These are phyloP conservation scores for Vicia villosa DNA, from an alignment of 306 rosid species.

Conservation along the genomic window DNA sequence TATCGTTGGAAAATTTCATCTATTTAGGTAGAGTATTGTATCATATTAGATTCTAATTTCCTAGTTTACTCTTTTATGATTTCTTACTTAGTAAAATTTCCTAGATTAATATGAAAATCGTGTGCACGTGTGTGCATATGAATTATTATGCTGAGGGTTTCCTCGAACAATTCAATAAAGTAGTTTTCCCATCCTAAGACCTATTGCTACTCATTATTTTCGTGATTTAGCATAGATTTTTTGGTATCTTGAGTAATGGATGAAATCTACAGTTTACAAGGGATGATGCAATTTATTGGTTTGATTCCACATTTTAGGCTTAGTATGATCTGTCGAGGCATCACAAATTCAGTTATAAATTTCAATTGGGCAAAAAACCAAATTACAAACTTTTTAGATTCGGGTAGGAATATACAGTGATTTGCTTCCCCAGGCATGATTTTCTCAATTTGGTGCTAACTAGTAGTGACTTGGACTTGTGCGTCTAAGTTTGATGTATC, in stretches of 20 bases:
- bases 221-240: slow-evolving; percentile 7
- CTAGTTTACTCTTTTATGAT: slow-evolving; percentile 1
- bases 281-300: slow-evolving; percentile 9
- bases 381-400: slow-evolving; percentile 4
- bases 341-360: slow-evolving; percentile 17
- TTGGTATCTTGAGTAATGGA: slow-evolving; percentile 12
- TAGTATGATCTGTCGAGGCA: slow-evolving; percentile 12
- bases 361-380: not conserved
- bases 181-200: not conserved
- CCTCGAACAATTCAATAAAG: not conserved
- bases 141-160: not conserved
- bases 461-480: slow-evolving; percentile 7
- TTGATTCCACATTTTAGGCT: slow-evolving; percentile 9
- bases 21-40: not conserved
- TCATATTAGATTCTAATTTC: not conserved
- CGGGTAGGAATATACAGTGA: slow-evolving; percentile 16
- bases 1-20: not conserved
- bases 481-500: slow-evolving; percentile 27
- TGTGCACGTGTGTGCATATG: not conserved
- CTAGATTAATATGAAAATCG: not conserved
- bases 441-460: slow-evolving; percentile 14
- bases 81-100: not conserved
- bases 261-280: not conserved
- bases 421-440: slow-evolving; percentile 6
- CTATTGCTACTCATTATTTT: not conserved